phyloP scores from a whole-genome alignment of 1,284 basidiomycete genomes.

The Ustilago crameri region DNA sequence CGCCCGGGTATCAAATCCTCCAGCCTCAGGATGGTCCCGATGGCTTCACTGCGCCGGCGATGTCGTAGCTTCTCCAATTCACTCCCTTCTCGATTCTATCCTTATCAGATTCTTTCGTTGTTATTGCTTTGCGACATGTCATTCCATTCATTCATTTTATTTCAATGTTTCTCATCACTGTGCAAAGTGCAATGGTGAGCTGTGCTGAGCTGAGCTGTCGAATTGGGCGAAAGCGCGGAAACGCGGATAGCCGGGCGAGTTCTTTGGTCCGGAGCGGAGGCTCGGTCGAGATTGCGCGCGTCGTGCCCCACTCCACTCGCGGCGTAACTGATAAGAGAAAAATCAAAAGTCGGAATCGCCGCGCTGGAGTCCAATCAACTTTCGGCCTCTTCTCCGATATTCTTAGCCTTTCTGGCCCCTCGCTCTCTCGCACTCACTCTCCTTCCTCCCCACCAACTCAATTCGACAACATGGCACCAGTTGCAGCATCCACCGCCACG shows the following conservation, averaged over 20 bases:
- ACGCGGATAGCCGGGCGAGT: too few species aligned
- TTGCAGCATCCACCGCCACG: background rate
- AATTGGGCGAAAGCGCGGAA: slow-evolving; percentile 1
- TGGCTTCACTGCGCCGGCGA: too few species aligned
- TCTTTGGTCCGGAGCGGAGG: slow-evolving; percentile 6
- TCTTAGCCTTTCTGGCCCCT: background rate
- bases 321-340: slow-evolving; percentile 11
- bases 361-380: slow-evolving; percentile 3
- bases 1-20: too few species aligned
- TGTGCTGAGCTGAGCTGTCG: slow-evolving; percentile 9
- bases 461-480: background rate
- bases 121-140: too few species aligned
- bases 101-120: too few species aligned
- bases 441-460: background rate
- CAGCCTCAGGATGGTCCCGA: too few species aligned
- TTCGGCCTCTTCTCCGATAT: background rate
- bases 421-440: background rate
- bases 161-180: too few species aligned
- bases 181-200: too few species aligned
- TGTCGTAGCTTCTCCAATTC: too few species aligned
- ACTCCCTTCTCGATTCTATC: too few species aligned
- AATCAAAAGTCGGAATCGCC: too few species aligned
- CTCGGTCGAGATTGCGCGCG: slow-evolving; percentile 33
- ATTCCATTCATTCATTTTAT: too few species aligned
- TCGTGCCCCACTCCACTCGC: background rate